Evolutionary conservation across 768 basidiomycete species (phyloP), one percentile per base, ranked within the genome.

Genomic region (Hygrocybe punicea): DNA sequence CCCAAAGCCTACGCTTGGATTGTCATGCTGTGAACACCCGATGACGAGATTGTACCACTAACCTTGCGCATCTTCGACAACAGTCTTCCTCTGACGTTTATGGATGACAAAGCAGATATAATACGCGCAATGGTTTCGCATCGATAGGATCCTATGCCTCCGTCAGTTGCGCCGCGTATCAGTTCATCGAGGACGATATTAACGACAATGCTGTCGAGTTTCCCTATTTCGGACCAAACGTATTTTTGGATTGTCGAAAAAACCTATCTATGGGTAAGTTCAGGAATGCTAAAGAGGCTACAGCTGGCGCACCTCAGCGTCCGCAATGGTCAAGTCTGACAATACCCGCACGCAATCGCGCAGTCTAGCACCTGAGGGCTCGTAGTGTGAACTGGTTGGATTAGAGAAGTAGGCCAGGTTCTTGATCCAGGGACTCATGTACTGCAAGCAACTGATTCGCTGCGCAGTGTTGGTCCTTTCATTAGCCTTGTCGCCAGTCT

Each of bases 361-460:
- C 19, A 95, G 73, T 60, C 86, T 81, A 10, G 88, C 84, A 8
- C 85, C 87, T 1, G 87, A 86, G 25, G 84, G 81, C 53, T 90
- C 87, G 57, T 82, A 89, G 33, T 87, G 73, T n/a, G 79, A 65
- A 60, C 80, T 80, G 2, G 84, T 81, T 1, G 91, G 85, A 62
- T 87, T 86, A 24, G 82, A 80, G 60, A 90, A 94, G 13, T 76
- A 69, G 2, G 81, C 76, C 2, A 97, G 76, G 64, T 95, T 94
- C 67, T 81, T 85, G 40, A 96, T 81, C 94, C 93, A 97, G 3
- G 94, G 93, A 39, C 81, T 84, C 78, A 96, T 79, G 65, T 93
- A 94, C 58, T 88, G 84, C 19, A 95, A 68, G 64, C 86, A 92
- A 58, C 80, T 82, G 39, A 90, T 83, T 37, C 86, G 84, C 48